These are phyloP conservation scores for Phaffia rhodozyma DNA, from an alignment of 1,284 basidiomycete species.

Conservation along the genomic window DNA sequence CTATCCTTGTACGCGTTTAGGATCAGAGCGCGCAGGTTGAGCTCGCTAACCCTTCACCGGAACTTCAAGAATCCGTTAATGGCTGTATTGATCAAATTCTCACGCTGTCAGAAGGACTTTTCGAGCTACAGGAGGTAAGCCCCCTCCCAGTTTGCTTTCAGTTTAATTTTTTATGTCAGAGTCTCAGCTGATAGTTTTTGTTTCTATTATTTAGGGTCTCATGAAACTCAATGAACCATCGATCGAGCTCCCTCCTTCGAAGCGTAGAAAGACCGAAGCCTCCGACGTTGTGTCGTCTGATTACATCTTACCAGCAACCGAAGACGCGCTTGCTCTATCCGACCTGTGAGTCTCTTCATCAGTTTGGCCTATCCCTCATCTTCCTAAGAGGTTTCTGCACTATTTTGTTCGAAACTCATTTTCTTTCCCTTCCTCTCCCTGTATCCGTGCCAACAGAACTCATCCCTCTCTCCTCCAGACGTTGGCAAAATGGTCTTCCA, in stretches of 20 bases:
- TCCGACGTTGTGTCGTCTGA: not conserved
- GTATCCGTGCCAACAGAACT: not conserved
- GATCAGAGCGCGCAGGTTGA: not conserved
- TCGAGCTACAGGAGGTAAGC: slow-evolving; percentile 14
- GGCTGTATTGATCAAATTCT: slow-evolving; percentile 5
- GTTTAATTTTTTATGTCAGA: not conserved
- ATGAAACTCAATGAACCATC: slow-evolving; percentile 2
- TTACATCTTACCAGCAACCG: slow-evolving; percentile 6
- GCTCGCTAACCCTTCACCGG: not conserved
- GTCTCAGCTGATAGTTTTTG: not conserved
- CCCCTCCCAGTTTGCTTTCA: not conserved
- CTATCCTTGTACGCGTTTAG: not conserved
- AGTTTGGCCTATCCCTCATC: too few relatives aligned
- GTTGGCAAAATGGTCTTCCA: slow-evolving; percentile 16
- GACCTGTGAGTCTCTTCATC: not conserved
- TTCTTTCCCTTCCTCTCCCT: not conserved
- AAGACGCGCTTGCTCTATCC: slow-evolving; percentile 13
- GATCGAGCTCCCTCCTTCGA: slow-evolving; percentile 1
- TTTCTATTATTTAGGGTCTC: slow-evolving; percentile 1
- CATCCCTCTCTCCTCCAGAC: slow-evolving; percentile 15
- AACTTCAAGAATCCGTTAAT: not conserved
- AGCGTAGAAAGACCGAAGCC: slow-evolving; percentile 10
- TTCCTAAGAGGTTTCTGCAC: too few relatives aligned
- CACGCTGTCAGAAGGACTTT: slow-evolving; percentile 15
- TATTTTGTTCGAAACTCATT: not conserved